Evolutionary conservation across 306 rosid species (phyloP).

Genomic region (Myrica gale): DNA sequence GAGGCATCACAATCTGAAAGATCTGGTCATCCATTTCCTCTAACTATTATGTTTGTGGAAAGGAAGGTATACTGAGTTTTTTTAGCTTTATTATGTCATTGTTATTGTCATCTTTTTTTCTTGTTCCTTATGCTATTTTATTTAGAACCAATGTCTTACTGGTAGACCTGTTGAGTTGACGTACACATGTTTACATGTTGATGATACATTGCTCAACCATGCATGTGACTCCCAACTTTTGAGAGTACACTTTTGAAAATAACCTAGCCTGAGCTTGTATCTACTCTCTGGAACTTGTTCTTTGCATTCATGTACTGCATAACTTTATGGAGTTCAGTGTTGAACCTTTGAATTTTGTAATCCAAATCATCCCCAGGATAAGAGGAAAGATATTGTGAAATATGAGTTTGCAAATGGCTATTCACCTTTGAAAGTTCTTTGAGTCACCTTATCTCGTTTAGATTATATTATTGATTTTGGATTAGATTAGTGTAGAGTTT

Average conservation of each 20-base stretch:
- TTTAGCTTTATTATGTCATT: slow-evolving; percentile 12
- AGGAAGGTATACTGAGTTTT: slow-evolving; percentile 56
- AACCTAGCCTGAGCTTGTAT: background rate
- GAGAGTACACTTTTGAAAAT: background rate
- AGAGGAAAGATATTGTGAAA: background rate
- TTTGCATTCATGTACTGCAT: background rate
- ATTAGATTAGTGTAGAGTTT: too few species aligned
- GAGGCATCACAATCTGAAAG: slow-evolving; percentile 71
- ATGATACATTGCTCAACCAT: background rate
- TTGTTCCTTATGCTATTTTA: background rate
- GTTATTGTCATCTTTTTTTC: slow-evolving; percentile 9
- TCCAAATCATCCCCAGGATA: background rate
- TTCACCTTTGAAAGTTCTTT: background rate
- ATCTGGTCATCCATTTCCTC: slow-evolving; percentile 62
- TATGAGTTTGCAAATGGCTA: background rate
- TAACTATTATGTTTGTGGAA: slow-evolving; percentile 84
- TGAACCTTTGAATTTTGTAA: slow-evolving; percentile 5
- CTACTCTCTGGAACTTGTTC: background rate
- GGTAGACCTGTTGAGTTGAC: background rate
- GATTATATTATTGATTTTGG: too few species aligned
- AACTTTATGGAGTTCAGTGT: slow-evolving; percentile 5
- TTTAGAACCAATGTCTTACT: background rate
- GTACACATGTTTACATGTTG: background rate
- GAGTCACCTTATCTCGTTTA: background rate
- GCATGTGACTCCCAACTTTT: slow-evolving; percentile 5